A percentile compares a stretch with the other conserved stretches of the same genome.
Evolutionary conservation across 352 stramenopile species (phyloP).

Genomic region (Globisporangium takayamanum): DNA sequence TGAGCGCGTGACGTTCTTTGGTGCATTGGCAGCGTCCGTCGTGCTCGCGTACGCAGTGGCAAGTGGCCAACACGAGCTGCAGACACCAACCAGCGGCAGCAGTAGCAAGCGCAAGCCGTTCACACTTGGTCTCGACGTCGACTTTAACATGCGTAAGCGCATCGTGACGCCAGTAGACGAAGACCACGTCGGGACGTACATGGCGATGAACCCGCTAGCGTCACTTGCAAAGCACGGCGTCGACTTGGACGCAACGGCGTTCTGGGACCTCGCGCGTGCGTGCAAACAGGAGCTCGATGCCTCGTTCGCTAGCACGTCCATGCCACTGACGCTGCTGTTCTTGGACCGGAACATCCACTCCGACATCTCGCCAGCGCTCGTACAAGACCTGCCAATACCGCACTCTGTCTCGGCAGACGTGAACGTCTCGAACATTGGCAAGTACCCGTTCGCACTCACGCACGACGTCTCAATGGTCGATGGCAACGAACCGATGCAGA

Average conservation of each 20-base stretch:
- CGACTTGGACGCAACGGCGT: background rate
- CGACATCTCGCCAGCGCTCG: background rate
- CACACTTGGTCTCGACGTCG: background rate
- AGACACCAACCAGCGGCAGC: too few species aligned
- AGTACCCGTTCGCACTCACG: slow-evolving; percentile 4
- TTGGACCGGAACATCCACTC: slow-evolving; percentile 1
- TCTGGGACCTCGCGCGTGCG: slow-evolving; percentile 15
- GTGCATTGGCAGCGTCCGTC: slow-evolving; percentile 24
- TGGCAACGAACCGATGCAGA: background rate
- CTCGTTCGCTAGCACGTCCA: slow-evolving; percentile 4
- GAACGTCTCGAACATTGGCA: slow-evolving; percentile 10
- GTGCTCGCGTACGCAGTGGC: background rate
- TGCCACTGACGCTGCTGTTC: slow-evolving; percentile 1
- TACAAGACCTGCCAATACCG: background rate
- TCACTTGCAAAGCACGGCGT: slow-evolving; percentile 1
- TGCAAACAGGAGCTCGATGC: slow-evolving; percentile 5
- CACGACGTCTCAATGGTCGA: background rate
- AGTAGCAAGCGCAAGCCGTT: background rate
- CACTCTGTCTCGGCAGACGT: slow-evolving; percentile 1
- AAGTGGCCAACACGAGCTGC: background rate
- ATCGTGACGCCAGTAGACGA: background rate
- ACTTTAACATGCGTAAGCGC: slow-evolving; percentile 4
- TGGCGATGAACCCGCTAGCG: background rate
- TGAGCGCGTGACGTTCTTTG: slow-evolving; percentile 30
- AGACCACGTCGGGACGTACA: background rate